Conservation (phyloP, 305 asterid genomes). For the Rubia tinctorum region DNA sequence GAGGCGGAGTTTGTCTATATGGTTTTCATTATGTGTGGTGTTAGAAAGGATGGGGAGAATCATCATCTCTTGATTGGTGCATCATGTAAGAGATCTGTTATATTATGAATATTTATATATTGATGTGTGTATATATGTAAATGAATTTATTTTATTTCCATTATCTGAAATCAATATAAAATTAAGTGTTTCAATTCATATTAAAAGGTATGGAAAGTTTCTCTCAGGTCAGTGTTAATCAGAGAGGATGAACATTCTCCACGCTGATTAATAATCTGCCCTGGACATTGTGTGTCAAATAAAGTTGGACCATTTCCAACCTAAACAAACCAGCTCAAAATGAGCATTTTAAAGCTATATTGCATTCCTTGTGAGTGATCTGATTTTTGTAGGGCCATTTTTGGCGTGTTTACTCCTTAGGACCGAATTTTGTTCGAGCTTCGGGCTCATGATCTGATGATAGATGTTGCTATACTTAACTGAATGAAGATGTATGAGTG, state of each 20-base stretch:
- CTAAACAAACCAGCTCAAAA: neutral
- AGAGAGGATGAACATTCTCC: neutral
- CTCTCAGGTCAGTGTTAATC: neutral
- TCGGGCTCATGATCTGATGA: neutral
- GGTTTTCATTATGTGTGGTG: neutral
- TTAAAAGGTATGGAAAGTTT: neutral
- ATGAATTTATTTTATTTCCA: neutral
- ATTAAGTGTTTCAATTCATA: neutral
- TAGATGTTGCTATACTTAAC: neutral
- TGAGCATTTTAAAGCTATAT: neutral
- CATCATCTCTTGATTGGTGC: neutral
- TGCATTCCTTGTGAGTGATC: neutral
- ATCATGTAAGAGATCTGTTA: neutral
- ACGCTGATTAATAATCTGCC: neutral
- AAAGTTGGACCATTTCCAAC: neutral
- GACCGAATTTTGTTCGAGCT: too few relatives aligned
- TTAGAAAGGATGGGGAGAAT: neutral
- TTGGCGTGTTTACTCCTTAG: neutral
- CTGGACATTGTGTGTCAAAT: neutral
- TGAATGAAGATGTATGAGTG: neutral
- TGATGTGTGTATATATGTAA: neutral
- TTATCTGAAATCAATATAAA: neutral
- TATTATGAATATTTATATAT: neutral
- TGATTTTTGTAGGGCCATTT: neutral
- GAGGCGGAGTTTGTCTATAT: neutral